phyloP scores from a whole-genome alignment of 495 filamentous ascomycete genomes.

The Tuber microsphaerosporum region DNA sequence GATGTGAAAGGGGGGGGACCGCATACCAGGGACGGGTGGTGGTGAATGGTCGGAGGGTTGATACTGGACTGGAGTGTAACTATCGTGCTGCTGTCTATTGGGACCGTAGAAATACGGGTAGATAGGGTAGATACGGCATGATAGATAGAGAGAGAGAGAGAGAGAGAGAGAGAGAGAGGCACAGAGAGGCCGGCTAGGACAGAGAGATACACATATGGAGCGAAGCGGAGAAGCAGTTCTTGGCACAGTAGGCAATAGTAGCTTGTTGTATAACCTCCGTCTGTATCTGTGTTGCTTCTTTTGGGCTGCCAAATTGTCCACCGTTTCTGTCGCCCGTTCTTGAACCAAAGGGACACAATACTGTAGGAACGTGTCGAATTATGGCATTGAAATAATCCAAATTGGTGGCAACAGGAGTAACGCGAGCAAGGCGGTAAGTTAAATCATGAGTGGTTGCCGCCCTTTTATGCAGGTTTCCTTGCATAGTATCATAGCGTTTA shows the following conservation, averaged over 20 bases:
- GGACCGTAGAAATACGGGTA: not conserved
- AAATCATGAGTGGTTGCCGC: not conserved
- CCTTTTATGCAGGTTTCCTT: not conserved
- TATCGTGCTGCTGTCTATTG: too few relatives aligned
- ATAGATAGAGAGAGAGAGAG: not conserved
- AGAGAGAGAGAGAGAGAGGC: not conserved
- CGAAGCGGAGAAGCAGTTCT: not conserved
- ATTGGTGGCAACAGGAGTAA: not conserved
- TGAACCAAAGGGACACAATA: not conserved
- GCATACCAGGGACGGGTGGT: not conserved
- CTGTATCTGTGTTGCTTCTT: not conserved
- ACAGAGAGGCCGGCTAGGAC: not conserved
- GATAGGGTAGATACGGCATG: not conserved
- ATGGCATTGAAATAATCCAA: not conserved
- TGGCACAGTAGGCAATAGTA: not conserved
- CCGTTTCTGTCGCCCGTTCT: not conserved
- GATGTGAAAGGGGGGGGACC: not conserved
- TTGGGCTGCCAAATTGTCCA: not conserved
- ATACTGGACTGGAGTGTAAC: too few relatives aligned
- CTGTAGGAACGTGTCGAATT: not conserved
- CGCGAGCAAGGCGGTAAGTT: not conserved
- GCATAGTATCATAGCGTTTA: not conserved
- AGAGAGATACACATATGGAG: not conserved
- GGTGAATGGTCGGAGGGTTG: not conserved
- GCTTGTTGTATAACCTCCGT: not conserved